Conservation (phyloP, 192 early-diverging fungal species). For the Umbelopsis sp. region DNA sequence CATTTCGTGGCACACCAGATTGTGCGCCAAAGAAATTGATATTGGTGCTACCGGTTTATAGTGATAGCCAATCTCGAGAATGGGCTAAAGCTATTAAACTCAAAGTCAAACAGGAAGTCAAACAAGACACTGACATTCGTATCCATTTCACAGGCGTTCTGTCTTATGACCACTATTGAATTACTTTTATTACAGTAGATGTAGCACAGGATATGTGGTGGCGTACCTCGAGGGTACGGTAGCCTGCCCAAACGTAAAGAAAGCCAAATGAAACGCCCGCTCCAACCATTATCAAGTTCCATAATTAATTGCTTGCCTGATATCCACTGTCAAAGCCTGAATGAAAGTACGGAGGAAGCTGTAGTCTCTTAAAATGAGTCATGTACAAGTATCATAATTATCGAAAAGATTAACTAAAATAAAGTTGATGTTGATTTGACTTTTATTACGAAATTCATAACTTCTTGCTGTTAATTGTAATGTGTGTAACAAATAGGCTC, state of each 20-base stretch:
- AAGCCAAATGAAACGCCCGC: conserved; percentile 8
- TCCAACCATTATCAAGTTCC: background rate
- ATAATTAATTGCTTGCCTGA: background rate
- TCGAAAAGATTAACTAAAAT: background rate
- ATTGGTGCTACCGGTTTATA: background rate
- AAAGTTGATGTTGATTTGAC: background rate
- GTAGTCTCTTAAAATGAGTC: conserved; percentile 15
- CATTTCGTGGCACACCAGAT: background rate
- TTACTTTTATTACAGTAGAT: background rate
- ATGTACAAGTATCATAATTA: background rate
- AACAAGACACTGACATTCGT: background rate
- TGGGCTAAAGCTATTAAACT: conserved; percentile 9
- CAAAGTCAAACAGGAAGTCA: conserved; percentile 1
- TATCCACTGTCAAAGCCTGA: background rate
- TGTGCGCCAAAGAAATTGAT: background rate
- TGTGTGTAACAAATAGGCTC: conserved; percentile 13
- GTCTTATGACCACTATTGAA: background rate
- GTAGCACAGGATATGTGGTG: background rate
- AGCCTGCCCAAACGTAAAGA: conserved; percentile 10
- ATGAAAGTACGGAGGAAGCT: background rate
- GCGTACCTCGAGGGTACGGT: background rate
- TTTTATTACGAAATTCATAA: background rate
- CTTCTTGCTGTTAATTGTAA: background rate
- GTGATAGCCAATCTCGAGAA: conserved; percentile 12
- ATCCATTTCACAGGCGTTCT: conserved; percentile 8